Evolutionary conservation across 805 yeast species (phyloP), one percentile per base, ranked within the genome.

Genomic region (Lachancea mirantina): DNA sequence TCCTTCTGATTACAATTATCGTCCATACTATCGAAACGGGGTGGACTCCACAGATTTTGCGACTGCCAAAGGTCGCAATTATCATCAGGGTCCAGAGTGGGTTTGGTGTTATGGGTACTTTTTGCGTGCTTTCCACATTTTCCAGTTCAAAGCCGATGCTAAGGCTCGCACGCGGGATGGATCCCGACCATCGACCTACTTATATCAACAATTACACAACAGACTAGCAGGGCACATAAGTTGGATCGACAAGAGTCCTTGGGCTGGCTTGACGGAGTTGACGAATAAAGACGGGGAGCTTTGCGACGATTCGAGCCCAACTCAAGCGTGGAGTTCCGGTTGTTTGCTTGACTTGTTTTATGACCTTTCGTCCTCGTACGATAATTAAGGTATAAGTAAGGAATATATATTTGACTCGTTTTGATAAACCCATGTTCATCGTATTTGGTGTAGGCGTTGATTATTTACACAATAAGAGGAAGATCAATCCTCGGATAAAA

Each of bases 11-110:
- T 72, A 76, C 63, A 88, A 89, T 59, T 89, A 92, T 57, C 70
- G 94, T 42, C 98, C 98, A 2, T 74, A 84, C 61, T 89, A 89
- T 58, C 65, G 66, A 50, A 92, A 89, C 55, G 63, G 85, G 29
- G 80, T 72, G 24, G 97, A 89, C 49, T 74, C 73, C 33, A 74
- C 70, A 4, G 95, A 89, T 57, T 92, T 87, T 68, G 85, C 94
- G 1, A 87, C 96, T 0, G 70, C 96, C 2, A 85, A 87, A 59
- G 98, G 98, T 19, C 73, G 97, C 49, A 92, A 92, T 61, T 89
- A 89, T 56, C 98, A 89, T 58, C 97, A 89, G 61, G 98, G 98
- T 2, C 98, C 98, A 2, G 98, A 92, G 55, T 89, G 98, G 98
- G 82, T 84, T 20, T 89, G 96, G 96, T 72, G 77, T 38, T 68